A percentile compares a stretch with the other conserved stretches of the same genome.
Evolutionary conservation across 1,139 yeast species (phyloP).

Genomic region (Yamadazyma friedrichii): DNA sequence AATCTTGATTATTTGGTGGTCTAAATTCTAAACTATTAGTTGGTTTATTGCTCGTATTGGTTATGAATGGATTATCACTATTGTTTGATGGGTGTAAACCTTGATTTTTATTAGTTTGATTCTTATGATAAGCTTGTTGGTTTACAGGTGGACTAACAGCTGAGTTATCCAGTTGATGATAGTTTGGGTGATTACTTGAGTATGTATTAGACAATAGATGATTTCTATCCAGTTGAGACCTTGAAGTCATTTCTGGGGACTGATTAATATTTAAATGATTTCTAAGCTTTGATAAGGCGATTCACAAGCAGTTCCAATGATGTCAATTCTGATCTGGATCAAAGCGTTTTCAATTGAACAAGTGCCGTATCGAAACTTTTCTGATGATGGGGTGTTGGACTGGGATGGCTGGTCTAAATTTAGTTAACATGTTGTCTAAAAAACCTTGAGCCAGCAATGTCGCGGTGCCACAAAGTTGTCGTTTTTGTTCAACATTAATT

Average conservation of each 20-base stretch:
- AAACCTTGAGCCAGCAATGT: slow-evolving; percentile 2
- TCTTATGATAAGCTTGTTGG: too few relatives aligned
- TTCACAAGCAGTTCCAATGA: slow-evolving; percentile 1
- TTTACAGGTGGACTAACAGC: too few relatives aligned
- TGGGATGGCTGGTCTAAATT: slow-evolving; percentile 2
- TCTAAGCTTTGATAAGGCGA: background rate
- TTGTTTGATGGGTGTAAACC: background rate
- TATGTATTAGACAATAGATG: background rate
- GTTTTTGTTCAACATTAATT: background rate
- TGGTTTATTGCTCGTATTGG: background rate
- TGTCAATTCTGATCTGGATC: slow-evolving; percentile 5
- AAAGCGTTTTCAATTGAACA: background rate
- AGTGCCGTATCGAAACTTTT: slow-evolving; percentile 1
- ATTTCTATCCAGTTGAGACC: background rate
- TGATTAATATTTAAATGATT: too few relatives aligned
- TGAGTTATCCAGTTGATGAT: too few relatives aligned
- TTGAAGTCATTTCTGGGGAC: slow-evolving; percentile 1
- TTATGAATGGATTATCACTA: too few relatives aligned
- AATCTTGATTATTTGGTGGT: slow-evolving; percentile 13
- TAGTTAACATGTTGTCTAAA: background rate
- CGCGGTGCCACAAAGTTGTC: slow-evolving; percentile 6
- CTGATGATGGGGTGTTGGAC: background rate
- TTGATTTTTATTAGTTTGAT: background rate
- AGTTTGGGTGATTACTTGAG: background rate
- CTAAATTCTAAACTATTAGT: background rate